Percentiles rank a stretch among this genome's conserved stretches.
These are phyloP conservation scores for Fusarium longipes DNA, from an alignment of 2,329 filamentous ascomycete genomes.

Conservation along the genomic window DNA sequence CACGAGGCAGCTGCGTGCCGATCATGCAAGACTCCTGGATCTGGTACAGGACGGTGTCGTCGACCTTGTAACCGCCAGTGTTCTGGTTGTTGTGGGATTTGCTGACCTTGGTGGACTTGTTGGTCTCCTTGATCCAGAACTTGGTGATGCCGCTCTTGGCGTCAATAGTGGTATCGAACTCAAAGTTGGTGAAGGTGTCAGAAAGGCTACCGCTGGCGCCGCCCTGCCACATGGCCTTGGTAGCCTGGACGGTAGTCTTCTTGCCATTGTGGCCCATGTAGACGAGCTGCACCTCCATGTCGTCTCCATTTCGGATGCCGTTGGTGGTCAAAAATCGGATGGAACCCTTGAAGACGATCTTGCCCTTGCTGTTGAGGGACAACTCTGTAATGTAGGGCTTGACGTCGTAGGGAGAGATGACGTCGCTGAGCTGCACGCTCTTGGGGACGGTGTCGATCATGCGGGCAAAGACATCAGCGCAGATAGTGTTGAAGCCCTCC, in stretches of 20 bases:
- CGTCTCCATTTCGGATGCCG: slow-evolving; percentile 33
- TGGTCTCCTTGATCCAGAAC: slow-evolving; percentile 47
- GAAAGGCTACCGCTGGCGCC: slow-evolving; percentile 39
- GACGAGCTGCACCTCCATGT: slow-evolving; percentile 42
- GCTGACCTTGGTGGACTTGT: slow-evolving; percentile 37
- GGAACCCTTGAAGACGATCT: slow-evolving; percentile 43
- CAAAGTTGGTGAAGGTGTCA: slow-evolving; percentile 49
- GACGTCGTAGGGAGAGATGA: slow-evolving; percentile 46
- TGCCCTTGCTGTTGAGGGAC: slow-evolving; percentile 43
- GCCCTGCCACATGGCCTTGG: background rate
- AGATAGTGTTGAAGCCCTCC: slow-evolving; percentile 53
- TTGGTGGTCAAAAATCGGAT: slow-evolving; percentile 40
- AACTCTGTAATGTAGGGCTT: slow-evolving; percentile 49
- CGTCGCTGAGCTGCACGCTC: slow-evolving; percentile 45
- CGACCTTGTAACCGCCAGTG: slow-evolving; percentile 44
- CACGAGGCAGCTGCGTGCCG: rapidly evolving
- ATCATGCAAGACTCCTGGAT: slow-evolving; percentile 43
- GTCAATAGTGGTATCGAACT: slow-evolving; percentile 45
- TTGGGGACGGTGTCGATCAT: slow-evolving; percentile 53
- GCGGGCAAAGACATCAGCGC: slow-evolving; percentile 46
- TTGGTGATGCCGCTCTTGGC: slow-evolving; percentile 46
- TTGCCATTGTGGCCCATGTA: slow-evolving; percentile 25
- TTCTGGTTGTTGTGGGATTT: slow-evolving; percentile 44
- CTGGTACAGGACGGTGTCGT: slow-evolving; percentile 46
- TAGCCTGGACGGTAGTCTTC: background rate